Conservation (phyloP, 2,329 filamentous ascomycete species). For the Exophiala sideris region DNA sequence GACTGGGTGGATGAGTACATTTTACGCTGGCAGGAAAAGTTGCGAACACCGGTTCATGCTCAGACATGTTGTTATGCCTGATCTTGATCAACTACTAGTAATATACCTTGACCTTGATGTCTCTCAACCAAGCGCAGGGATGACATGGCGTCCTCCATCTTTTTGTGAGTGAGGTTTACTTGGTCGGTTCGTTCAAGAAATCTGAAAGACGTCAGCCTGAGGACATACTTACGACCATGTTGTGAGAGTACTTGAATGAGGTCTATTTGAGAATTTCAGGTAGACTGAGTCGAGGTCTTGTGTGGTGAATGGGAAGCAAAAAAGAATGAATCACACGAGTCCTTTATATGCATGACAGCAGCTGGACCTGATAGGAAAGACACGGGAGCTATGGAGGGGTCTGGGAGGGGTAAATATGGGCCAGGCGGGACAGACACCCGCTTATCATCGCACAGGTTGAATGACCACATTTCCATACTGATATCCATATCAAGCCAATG, state of each 20-base stretch:
- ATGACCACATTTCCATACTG: too few relatives aligned
- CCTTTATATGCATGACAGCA: background rate
- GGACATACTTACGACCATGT: background rate
- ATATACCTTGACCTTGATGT: conserved; percentile 46
- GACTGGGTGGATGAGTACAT: conserved; percentile 28
- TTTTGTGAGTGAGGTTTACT: conserved; percentile 23
- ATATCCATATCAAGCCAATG: too few relatives aligned
- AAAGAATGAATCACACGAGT: background rate
- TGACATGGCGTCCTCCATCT: conserved; percentile 22
- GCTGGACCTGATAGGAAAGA: background rate
- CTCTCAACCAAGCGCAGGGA: conserved; percentile 24
- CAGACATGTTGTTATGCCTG: conserved; percentile 36
- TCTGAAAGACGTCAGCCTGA: conserved; percentile 1
- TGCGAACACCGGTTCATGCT: conserved; percentile 64
- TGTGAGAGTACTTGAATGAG: background rate
- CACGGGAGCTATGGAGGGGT: background rate
- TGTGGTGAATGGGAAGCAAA: background rate
- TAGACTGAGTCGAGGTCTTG: background rate
- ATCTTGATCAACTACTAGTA: conserved; percentile 35
- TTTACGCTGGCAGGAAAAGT: conserved; percentile 27
- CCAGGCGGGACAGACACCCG: background rate
- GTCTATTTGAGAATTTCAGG: background rate
- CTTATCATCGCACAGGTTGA: too few relatives aligned
- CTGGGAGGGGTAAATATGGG: background rate
- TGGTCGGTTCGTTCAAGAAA: background rate